Base-by-base conservation (phyloP, 495 filamentous ascomycete genomes). In the Cercophora newfieldiana region DNA sequence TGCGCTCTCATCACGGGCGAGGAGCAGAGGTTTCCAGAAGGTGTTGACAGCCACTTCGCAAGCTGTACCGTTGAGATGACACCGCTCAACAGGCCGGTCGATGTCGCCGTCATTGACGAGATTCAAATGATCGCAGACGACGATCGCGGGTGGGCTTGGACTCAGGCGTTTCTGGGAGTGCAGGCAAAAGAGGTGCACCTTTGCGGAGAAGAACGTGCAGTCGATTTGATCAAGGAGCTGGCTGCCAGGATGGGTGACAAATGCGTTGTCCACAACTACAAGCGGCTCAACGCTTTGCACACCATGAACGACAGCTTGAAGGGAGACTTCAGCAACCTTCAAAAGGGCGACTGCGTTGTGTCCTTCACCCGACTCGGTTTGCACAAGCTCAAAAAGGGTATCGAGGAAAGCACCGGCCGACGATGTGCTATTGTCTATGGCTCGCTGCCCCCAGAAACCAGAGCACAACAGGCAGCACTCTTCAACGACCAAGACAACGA, bases 51-150 rank as follows among this genome's bases (percentile, higher is more conserved):
- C 12, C 78, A 77, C 49, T 88, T 96, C 74, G 79, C 79, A 60
- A 94, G 91, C 75, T 97, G 96, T 71, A 99, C 96, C 0, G 94
- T 99, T 12, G 96, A 99, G 75, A 99, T 99, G 96, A 86, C 93
- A 48, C 90, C 89, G 37, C 67, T 96, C 10, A 90, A 89, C 63
- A 71, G 71, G 16, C 67, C 70, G 3, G 87, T 93, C 29, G 94
- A 98, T 54, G 95, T 98, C 59, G 93, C 92, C 8, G 94, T 99
- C 68, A 92, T 99, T 62, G 94, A 99, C 71, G 94, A 99, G 79
- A 98, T 98, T 63, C 96, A 99, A 74, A 97, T 97, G 95, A 93
- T 98, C 63, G 90, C 88, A 21, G 87, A 92, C 70, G 56, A 74
- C 1, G 83, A 89, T 0, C 89, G 96, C 56, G 96, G 96, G 1